A percentile compares a stretch with the other conserved stretches of the same genome.
These are phyloP conservation scores for Pachysandra terminalis DNA, from an alignment of 164 flowering plant genomes.

Conservation along the genomic window DNA sequence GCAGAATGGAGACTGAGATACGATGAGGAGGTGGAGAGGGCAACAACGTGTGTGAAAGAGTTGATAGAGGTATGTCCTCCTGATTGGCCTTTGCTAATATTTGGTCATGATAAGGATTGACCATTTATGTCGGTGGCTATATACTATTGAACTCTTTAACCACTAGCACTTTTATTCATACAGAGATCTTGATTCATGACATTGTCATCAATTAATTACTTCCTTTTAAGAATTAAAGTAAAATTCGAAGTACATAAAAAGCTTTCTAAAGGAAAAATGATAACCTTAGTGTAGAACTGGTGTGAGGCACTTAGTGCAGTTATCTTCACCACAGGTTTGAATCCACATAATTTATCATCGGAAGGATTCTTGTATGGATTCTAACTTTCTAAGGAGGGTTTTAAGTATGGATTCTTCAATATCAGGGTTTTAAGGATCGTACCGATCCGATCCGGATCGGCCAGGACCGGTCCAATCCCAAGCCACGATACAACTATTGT, in stretches of 20 bases:
- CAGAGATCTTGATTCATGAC: background rate
- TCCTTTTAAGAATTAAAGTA: background rate
- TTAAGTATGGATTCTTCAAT: no score
- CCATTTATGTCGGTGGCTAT: no score
- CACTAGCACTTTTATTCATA: background rate
- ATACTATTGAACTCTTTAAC: no score
- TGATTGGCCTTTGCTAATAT: background rate
- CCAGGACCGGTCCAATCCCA: no score
- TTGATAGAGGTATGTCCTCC: constrained; percentile 38
- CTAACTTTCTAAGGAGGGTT: no score
- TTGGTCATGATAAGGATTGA: no score
- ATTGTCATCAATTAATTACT: background rate
- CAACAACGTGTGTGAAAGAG: constrained; percentile 42
- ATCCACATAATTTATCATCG: background rate
- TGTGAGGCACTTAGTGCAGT: background rate
- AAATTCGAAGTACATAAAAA: background rate
- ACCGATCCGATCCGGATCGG: no score
- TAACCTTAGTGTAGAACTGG: background rate
- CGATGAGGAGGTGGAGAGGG: constrained; percentile 60
- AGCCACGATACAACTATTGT: no score
- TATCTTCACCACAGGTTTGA: background rate
- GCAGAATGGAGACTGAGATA: constrained; percentile 89
- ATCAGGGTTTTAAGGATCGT: no score
- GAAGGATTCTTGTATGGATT: no score
- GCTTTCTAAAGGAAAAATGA: no score